phyloP scores from a whole-genome alignment of 2,329 filamentous ascomycete species.

The Mycosphaerelloides madeirae region DNA sequence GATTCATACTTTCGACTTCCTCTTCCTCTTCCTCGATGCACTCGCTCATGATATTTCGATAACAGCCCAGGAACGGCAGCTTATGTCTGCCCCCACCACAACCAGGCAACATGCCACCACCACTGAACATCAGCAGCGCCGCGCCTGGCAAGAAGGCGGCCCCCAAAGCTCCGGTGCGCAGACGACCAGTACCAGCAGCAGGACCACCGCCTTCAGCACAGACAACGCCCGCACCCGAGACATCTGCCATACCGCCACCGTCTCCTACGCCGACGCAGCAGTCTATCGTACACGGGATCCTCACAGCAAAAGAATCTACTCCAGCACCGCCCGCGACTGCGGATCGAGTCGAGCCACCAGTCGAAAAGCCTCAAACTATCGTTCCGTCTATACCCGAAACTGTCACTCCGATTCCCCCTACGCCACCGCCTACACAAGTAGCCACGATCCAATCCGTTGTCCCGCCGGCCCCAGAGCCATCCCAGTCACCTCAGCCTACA shows the following conservation, averaged over 20 bases:
- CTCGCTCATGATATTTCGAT: too few relatives aligned
- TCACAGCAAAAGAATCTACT: neutral
- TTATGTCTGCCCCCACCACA: slow-evolving; percentile 7
- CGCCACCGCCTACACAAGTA: neutral
- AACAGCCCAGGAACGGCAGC: slow-evolving; percentile 5
- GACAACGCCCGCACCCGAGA: slow-evolving; percentile 6
- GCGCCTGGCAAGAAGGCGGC: slow-evolving; percentile 48
- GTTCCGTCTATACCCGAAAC: too few relatives aligned
- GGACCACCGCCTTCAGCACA: slow-evolving; percentile 16
- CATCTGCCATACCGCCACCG: slow-evolving; percentile 9
- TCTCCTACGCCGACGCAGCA: slow-evolving; percentile 16
- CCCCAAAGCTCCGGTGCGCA: slow-evolving; percentile 43
- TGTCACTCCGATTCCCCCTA: neutral
- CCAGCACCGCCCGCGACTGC: neutral
- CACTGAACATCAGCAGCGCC: slow-evolving; percentile 50
- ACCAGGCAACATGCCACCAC: slow-evolving; percentile 20
- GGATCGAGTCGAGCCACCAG: neutral
- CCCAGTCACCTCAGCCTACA: too few relatives aligned
- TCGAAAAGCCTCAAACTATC: too few relatives aligned
- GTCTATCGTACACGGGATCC: too few relatives aligned
- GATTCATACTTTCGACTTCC: neutral
- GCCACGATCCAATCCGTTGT: too few relatives aligned
- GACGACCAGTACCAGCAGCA: slow-evolving; percentile 34
- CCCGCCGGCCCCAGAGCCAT: too few relatives aligned
- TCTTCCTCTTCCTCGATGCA: too few relatives aligned